Conservation (phyloP, 2,329 filamentous ascomycete genomes). For the Colletotrichum sublineola region DNA sequence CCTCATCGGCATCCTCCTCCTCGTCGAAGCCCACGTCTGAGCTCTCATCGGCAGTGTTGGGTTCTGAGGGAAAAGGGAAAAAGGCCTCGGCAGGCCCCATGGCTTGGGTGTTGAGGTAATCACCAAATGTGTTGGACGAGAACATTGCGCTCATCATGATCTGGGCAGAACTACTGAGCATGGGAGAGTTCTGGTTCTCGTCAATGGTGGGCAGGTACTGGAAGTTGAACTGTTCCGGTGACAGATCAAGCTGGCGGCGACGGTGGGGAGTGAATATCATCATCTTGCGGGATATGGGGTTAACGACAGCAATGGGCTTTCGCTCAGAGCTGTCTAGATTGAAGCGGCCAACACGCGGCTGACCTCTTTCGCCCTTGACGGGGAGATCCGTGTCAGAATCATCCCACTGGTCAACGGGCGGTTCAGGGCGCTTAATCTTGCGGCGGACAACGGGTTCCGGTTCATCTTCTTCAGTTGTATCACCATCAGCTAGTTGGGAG, state of each 20-base stretch:
- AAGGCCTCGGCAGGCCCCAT: slow-evolving; percentile 82
- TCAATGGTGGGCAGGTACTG: slow-evolving; percentile 55
- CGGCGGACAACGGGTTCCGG: slow-evolving; percentile 63
- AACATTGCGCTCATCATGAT: slow-evolving; percentile 84
- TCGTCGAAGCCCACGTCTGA: slow-evolving; percentile 60
- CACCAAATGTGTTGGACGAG: slow-evolving; percentile 66
- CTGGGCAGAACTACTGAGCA: slow-evolving; percentile 77
- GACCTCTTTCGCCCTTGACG: slow-evolving; percentile 62
- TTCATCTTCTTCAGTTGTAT: slow-evolving; percentile 72
- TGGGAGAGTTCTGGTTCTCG: slow-evolving; percentile 62
- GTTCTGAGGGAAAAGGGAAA: slow-evolving; percentile 76
- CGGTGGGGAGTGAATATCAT: slow-evolving; percentile 72
- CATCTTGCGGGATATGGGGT: slow-evolving; percentile 70
- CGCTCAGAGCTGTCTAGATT: slow-evolving; percentile 66
- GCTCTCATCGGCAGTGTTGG: slow-evolving; percentile 65
- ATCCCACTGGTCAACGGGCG: slow-evolving; percentile 51
- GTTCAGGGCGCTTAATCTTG: slow-evolving; percentile 59
- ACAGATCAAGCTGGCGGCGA: slow-evolving; percentile 63
- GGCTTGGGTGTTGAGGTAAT: slow-evolving; percentile 73
- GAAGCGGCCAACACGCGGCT: slow-evolving; percentile 68
- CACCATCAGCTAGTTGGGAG: slow-evolving; percentile 65
- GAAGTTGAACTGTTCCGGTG: slow-evolving; percentile 68
- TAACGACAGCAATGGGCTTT: slow-evolving; percentile 71
- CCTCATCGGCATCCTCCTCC: slow-evolving; percentile 73
- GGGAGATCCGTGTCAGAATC: slow-evolving; percentile 65